Base-by-base conservation (phyloP, 352 stramenopile species). In the Phytophthora litchii region DNA sequence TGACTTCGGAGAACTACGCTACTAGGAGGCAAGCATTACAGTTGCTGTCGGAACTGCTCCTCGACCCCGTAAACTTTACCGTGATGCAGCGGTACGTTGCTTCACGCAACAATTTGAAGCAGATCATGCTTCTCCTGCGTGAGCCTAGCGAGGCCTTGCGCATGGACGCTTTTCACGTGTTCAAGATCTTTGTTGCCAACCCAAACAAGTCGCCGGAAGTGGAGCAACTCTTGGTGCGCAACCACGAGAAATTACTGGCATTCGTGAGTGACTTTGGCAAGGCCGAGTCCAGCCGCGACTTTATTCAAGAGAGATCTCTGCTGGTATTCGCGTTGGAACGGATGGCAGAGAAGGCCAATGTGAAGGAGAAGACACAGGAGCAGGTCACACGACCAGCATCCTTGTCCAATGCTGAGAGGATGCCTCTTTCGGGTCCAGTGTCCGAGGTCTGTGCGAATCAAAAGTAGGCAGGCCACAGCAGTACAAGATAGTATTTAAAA, bases 151-250 rank as follows among this genome's bases (percentile, higher is more conserved):
- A 91, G 45, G 80, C 80, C 1, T 60, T 95, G 53, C 83, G 79
- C 29, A 88, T 91, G 74, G 86, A 95, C 50, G 83, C 86, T 13
- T 95, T 91, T 56, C 78, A 95, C 54, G 78, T 95, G 41, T 95
- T 95, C 57, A 95, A 95, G 64, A 91, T 95, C 59, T 94, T 95
- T 52, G 84, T 95, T 34, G 86, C 83, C 8, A 95, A 95, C 54
- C 86, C 86, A 31, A 86, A 88, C 65, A 95, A 93, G 47, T 88
- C 83, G 38, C 31, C 32, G 9, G 83, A 91, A 48, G 78, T 95
- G 19, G 78, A 88, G 66, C 74, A 88, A 54, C 57, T 92, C 10
- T 68, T 94, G 44, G 52, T 87, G 25, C 79, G 78, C 12, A 94
- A 94, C 58, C 69, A 67, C 10, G 80, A 93, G 19, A 95, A 93